phyloP scores from a whole-genome alignment of 768 basidiomycete genomes.

The Auriscalpium vulgare region DNA sequence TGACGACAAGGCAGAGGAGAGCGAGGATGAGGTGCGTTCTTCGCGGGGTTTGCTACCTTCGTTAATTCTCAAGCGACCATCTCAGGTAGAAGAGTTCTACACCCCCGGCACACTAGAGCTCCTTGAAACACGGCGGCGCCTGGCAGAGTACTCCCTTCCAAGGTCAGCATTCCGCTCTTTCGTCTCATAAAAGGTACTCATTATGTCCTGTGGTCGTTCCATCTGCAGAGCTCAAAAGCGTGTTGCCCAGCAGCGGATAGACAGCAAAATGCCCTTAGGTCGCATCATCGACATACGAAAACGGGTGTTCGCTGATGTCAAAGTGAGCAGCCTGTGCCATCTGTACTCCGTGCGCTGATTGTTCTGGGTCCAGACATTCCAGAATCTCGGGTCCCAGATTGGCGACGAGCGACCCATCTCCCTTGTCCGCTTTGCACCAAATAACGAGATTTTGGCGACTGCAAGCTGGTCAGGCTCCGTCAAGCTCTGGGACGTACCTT shows the following conservation, averaged over 20 bases:
- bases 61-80: neutral
- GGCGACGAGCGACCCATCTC: conserved; percentile 94
- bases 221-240: conserved; percentile 87
- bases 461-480: conserved; percentile 95
- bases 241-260: conserved; percentile 85
- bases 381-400: conserved; percentile 94
- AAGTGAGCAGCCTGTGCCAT: conserved; percentile 42
- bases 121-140: conserved; percentile 71
- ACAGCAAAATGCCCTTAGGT: conserved; percentile 79
- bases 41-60: neutral
- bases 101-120: conserved; percentile 85
- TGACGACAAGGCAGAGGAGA: conserved; percentile 58
- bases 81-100: conserved; percentile 91
- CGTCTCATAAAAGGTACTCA: conserved; percentile 71
- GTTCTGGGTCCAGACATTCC: conserved; percentile 53
- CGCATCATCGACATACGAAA: conserved; percentile 91
- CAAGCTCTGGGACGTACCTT: conserved; percentile 93
- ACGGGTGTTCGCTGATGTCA: conserved; percentile 81
- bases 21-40: conserved; percentile 62
- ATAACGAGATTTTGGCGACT: conserved; percentile 81
- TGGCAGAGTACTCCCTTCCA: conserved; percentile 92
- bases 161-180: conserved; percentile 73
- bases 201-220: conserved; percentile 34
- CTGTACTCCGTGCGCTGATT: no score
- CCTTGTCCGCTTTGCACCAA: conserved; percentile 90